These are phyloP conservation scores for Basidiobolus meristosporus DNA, from an alignment of 371 early-diverging fungal genomes.

Conservation along the genomic window DNA sequence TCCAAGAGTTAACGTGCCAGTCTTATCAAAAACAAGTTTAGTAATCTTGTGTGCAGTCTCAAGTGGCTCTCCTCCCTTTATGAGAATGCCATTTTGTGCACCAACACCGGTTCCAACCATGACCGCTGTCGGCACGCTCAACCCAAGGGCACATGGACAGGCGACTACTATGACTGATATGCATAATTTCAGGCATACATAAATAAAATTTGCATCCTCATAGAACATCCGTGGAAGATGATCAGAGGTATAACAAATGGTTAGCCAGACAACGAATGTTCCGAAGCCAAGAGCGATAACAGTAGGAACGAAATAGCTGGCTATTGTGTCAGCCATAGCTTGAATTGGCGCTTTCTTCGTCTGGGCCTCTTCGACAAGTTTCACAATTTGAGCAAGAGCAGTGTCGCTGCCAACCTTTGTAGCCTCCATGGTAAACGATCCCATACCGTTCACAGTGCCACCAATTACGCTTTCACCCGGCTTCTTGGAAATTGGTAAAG, in stretches of 20 bases:
- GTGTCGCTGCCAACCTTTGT: slow-evolving; percentile 64
- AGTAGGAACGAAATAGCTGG: slow-evolving; percentile 78
- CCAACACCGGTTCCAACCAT: slow-evolving; percentile 97
- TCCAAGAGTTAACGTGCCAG: slow-evolving; percentile 85
- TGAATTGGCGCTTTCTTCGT: slow-evolving; percentile 75
- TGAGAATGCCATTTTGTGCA: slow-evolving; percentile 74
- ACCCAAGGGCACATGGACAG: slow-evolving; percentile 93
- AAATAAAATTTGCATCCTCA: slow-evolving; percentile 37
- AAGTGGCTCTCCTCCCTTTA: slow-evolving; percentile 69
- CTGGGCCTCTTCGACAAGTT: slow-evolving; percentile 75
- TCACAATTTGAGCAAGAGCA: slow-evolving; percentile 66
- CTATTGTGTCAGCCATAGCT: slow-evolving; percentile 58
- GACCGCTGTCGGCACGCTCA: slow-evolving; percentile 92
- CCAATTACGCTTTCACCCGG: slow-evolving; percentile 56
- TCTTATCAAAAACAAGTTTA: slow-evolving; percentile 90
- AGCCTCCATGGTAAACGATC: slow-evolving; percentile 48
- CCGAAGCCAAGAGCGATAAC: slow-evolving; percentile 48
- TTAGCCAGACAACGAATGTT: slow-evolving; percentile 66
- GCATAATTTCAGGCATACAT: slow-evolving; percentile 69
- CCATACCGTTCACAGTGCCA: slow-evolving; percentile 82
- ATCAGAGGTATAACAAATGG: slow-evolving; percentile 21
- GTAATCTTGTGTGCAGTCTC: slow-evolving; percentile 65
- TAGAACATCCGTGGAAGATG: slow-evolving; percentile 31
- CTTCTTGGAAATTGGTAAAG: slow-evolving; percentile 65
- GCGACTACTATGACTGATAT: slow-evolving; percentile 93